A percentile compares a stretch with the other conserved stretches of the same genome.
Evolutionary conservation across 2,329 filamentous ascomycete genomes (phyloP).

Genomic region (Alternaria gaisen): DNA sequence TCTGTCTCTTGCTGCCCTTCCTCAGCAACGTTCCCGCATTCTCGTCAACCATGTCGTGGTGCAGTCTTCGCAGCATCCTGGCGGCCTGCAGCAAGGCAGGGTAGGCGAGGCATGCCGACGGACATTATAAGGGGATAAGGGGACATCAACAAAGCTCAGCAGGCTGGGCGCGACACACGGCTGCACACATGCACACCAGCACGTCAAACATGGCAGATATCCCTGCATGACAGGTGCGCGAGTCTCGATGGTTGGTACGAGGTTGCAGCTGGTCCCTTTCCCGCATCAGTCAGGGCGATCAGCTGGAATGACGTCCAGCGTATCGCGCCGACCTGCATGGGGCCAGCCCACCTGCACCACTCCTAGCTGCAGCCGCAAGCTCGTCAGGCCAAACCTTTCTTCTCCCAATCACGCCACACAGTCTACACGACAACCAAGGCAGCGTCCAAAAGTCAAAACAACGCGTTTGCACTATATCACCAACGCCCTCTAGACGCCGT

Average conservation of each 20-base stretch:
- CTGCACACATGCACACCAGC: conserved; percentile 26
- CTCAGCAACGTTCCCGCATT: conserved; percentile 31
- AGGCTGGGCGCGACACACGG: conserved; percentile 24
- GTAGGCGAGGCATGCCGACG: conserved; percentile 33
- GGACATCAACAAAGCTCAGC: conserved; percentile 34
- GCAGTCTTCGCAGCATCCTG: conserved; percentile 44
- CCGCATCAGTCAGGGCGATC: conserved; percentile 34
- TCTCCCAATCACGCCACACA: not conserved
- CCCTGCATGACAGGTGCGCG: conserved; percentile 26
- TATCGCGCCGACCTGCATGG: conserved; percentile 29
- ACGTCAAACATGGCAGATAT: conserved; percentile 43
- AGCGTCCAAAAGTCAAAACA: not conserved
- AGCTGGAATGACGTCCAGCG: conserved; percentile 31
- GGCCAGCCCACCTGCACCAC: conserved; percentile 28
- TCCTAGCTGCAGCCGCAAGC: conserved; percentile 25
- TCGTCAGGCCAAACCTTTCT: conserved; percentile 1
- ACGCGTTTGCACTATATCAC: not conserved
- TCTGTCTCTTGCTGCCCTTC: conserved; percentile 44
- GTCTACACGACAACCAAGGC: conserved; percentile 2
- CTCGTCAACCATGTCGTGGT: conserved; percentile 31
- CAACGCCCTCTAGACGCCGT: conserved; percentile 7
- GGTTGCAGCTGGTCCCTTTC: conserved; percentile 33
- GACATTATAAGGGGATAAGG: conserved; percentile 27
- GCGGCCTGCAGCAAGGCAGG: conserved; percentile 20
- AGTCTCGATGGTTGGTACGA: conserved; percentile 28